Conservation (phyloP, 1,139 yeast species). For the Pichia cactophila region DNA sequence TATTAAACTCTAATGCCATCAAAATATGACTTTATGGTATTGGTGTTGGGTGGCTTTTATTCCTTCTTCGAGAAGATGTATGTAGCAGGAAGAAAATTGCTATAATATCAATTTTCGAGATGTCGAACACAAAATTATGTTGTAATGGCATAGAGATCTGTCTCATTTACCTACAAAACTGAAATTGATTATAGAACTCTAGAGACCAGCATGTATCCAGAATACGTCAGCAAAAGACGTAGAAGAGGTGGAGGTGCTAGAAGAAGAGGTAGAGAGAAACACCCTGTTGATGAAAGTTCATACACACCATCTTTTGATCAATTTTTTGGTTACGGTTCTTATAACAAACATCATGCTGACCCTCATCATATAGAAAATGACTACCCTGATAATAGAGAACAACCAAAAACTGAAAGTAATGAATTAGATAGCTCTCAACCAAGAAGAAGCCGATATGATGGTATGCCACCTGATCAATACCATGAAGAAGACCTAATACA, state of each 20-base stretch:
- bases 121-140: too few species aligned
- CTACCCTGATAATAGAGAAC: not conserved
- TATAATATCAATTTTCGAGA: too few species aligned
- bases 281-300: not conserved
- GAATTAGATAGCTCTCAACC: not conserved
- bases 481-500: not conserved
- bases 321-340: not conserved
- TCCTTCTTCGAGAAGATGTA: too few species aligned
- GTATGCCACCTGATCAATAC: not conserved
- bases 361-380: not conserved
- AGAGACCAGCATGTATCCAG: not conserved
- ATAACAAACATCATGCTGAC: not conserved
- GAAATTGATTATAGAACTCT: not conserved
- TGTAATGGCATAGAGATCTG: too few species aligned
- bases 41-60: not conserved
- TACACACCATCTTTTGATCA: not conserved
- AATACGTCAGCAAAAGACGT: not conserved
- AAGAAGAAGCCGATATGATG: not conserved
- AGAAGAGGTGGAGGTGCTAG: not conserved
- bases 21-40: not conserved
- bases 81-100: not conserved
- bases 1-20: constrained; percentile 38
- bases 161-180: not conserved
- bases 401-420: not conserved
- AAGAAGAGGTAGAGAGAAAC: not conserved